phyloP scores from a whole-genome alignment of 1,139 yeast genomes.

The Arxiozyma slooffiae region DNA sequence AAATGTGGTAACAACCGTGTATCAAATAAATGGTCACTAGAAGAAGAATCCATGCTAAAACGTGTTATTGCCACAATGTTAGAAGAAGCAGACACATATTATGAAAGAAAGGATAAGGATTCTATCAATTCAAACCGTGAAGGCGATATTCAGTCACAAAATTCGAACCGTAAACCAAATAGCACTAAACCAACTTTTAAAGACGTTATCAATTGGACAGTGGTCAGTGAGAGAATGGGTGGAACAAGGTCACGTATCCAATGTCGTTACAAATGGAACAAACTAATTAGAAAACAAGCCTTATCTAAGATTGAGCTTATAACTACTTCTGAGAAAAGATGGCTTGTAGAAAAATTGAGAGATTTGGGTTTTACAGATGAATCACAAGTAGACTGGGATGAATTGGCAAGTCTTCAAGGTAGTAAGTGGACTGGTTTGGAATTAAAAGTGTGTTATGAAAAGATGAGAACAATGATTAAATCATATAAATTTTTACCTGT shows the following conservation, averaged over 20 bases:
- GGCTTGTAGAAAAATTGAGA: constrained; percentile 47
- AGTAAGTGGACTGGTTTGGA: constrained; percentile 40
- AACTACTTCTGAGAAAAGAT: constrained; percentile 42
- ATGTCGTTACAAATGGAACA: constrained; percentile 91
- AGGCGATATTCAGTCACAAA: constrained; percentile 17
- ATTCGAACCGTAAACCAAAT: constrained; percentile 15
- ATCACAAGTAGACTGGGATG: constrained; percentile 58
- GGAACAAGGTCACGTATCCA: constrained; percentile 85
- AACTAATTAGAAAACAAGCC: constrained; percentile 55
- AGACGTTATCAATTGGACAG: constrained; percentile 71
- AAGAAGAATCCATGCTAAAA: constrained; percentile 58
- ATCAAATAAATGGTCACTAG: constrained; percentile 66
- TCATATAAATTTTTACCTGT: constrained; percentile 35
- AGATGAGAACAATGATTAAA: constrained; percentile 36
- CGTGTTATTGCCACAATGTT: constrained; percentile 42
- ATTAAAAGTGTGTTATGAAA: constrained; percentile 38
- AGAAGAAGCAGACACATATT: constrained; percentile 18
- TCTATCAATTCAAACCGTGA: constrained; percentile 14
- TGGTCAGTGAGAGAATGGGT: constrained; percentile 79
- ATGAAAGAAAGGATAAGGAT: constrained; percentile 8
- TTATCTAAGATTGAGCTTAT: constrained; percentile 41
- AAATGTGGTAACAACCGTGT: constrained; percentile 75
- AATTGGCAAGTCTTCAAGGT: constrained; percentile 38
- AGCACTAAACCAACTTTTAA: constrained; percentile 17
- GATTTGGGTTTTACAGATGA: constrained; percentile 40